phyloP scores from a whole-genome alignment of 495 filamentous ascomycete species.

The Penicillium taxi region DNA sequence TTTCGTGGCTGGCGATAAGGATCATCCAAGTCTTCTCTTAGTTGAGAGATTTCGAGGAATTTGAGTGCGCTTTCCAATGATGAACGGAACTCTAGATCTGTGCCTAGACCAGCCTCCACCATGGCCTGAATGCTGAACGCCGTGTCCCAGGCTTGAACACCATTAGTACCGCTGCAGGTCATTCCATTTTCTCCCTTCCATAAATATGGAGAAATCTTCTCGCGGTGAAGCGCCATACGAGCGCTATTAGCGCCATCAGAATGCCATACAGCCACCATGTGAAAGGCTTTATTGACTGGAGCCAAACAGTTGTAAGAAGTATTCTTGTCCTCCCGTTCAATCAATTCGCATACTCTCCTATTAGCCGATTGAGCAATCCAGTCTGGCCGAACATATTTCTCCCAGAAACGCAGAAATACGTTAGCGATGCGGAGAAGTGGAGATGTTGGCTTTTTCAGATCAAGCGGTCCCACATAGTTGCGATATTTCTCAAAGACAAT shows the following conservation, averaged over 20 bases:
- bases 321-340: not conserved
- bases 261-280: not conserved
- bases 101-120: not conserved
- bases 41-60: not conserved
- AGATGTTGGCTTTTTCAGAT: not conserved
- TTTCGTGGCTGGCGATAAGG: not conserved
- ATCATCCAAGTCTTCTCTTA: not conserved
- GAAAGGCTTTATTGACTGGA: not conserved
- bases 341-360: not conserved
- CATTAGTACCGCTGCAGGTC: not conserved
- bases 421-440: not conserved
- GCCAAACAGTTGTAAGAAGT: conserved; percentile 1
- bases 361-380: not conserved
- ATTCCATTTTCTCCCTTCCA: conserved; percentile 1
- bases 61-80: not conserved
- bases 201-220: not conserved
- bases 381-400: not conserved
- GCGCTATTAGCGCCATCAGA: not conserved
- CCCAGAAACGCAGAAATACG: not conserved
- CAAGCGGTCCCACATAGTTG: not conserved
- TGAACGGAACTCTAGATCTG: not conserved
- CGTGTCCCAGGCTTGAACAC: not conserved
- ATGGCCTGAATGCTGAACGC: not conserved
- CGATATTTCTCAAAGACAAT: not conserved
- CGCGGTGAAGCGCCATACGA: not conserved